Evolutionary conservation across 176 grass and related monocot species (phyloP), one percentile per base, ranked within the genome.

Genomic region (Aegilops umbellulata): DNA sequence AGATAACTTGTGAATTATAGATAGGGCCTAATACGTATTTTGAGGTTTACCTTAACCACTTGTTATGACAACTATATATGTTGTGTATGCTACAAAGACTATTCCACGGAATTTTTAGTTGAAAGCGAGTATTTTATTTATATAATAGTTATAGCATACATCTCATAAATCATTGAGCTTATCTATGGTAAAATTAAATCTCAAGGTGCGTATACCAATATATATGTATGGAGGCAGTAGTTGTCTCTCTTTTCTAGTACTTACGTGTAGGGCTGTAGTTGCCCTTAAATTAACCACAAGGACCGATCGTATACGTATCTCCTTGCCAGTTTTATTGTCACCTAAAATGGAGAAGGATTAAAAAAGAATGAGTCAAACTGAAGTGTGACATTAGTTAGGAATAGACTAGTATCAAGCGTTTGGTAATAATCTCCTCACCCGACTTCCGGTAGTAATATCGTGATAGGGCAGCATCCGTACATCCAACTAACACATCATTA

Each of bases 271-370:
- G 83, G 88, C 89, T 29, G 88, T 89, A 1, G 77, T 86, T 32
- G 86, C 88, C 42, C 92, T 84, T 62, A 94, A 81, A 46, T 97
- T 97, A 47, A 97, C 88, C 10, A 93, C 88, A 46, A 97, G 90
- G 8, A 93, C 82, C 46, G 95, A 94, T 30, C 95, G 87, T 67
- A 97, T 11, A 30, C 84, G 80, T 17, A 89, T 89, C 66, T 89
- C 88, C 60, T 78, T 81, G 26, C 63, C 34, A 20, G 83, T 83
- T 46, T 88, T 80, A 15, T 20, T 73, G 20, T 60, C 57, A 23
- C 7, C 57, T 60, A 60, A 60, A n/a, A 44, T 44, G 42, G 42
- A 44, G 10, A 60, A 60, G 7, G 57, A 8, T 8, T 60, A 23
- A 22, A 60, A 60, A 12, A 2, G 42, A 20, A 60, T 60, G 57